A percentile compares a stretch with the other conserved stretches of the same genome.
Conservation (phyloP, 164 flowering plant genomes). For the Chimonanthus praecox region DNA sequence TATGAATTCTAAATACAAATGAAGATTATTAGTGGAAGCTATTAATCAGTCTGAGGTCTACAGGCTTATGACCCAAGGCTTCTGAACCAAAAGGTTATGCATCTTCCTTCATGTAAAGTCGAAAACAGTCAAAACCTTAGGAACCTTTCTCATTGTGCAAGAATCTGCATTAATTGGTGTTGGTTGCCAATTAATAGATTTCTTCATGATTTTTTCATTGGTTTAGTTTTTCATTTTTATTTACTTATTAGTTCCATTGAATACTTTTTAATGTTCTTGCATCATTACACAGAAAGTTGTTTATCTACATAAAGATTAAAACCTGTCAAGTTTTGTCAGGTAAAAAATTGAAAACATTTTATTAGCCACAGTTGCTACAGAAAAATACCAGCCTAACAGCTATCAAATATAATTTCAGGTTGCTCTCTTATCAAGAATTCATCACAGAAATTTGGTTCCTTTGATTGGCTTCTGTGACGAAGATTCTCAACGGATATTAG, state of each 20-base stretch:
- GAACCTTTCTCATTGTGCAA: not conserved
- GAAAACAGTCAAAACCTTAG: not conserved
- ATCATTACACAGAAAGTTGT: too few species aligned
- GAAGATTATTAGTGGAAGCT: not conserved
- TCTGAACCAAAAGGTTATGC: not conserved
- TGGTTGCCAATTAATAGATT: not conserved
- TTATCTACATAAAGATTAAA: too few species aligned
- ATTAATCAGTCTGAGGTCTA: not conserved
- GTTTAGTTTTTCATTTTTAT: not conserved
- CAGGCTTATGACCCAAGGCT: not conserved
- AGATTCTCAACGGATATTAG: slow-evolving; percentile 60
- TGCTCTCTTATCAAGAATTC: slow-evolving; percentile 88
- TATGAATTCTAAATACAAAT: not conserved
- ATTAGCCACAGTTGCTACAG: not conserved
- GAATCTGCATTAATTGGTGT: too few species aligned
- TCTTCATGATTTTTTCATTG: not conserved
- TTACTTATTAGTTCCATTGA: not conserved
- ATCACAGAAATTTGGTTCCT: slow-evolving; percentile 91
- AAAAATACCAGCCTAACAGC: not conserved
- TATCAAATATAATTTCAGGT: slow-evolving; percentile 48
- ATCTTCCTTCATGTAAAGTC: not conserved
- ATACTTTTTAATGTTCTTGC: too few species aligned
- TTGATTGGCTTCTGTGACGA: slow-evolving; percentile 91
- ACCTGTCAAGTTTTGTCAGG: not conserved
- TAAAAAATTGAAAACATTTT: too few species aligned